A percentile compares a stretch with the other conserved stretches of the same genome.
Conservation (phyloP, 1,284 basidiomycete genomes). For the Naganishia sp. region DNA sequence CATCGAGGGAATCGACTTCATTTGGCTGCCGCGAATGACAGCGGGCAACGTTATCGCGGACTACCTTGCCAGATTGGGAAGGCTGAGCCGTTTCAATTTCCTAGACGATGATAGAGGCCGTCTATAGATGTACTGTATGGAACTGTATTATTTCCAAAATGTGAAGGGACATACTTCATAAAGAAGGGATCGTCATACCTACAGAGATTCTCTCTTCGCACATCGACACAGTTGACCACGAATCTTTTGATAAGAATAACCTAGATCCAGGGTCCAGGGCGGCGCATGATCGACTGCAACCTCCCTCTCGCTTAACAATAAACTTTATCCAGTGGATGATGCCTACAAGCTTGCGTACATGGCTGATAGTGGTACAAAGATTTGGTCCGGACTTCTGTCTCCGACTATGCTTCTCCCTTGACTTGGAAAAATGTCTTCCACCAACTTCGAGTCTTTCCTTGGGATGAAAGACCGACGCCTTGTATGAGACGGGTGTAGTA, state of each 20-base stretch:
- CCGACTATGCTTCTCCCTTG: slow-evolving; percentile 42
- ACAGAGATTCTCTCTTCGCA: too few species aligned
- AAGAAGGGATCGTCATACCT: not conserved
- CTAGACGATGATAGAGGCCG: not conserved
- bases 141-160: too few species aligned
- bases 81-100: slow-evolving; percentile 11
- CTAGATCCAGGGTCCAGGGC: too few species aligned
- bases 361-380: too few species aligned
- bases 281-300: too few species aligned
- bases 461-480: slow-evolving; percentile 43
- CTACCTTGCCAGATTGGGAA: slow-evolving; percentile 1
- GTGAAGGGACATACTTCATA: not conserved
- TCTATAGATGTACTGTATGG: not conserved
- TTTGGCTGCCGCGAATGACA: slow-evolving; percentile 16
- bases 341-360: too few species aligned
- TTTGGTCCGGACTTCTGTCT: too few species aligned
- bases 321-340: too few species aligned
- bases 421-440: slow-evolving; percentile 52
- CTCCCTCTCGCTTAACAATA: too few species aligned
- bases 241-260: too few species aligned
- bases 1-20: slow-evolving; percentile 18
- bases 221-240: too few species aligned
- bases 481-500: slow-evolving; percentile 48
- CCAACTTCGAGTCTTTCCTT: slow-evolving; percentile 49
- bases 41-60: slow-evolving; percentile 6